Evolutionary conservation across 495 filamentous ascomycete species (phyloP), one percentile per base, ranked within the genome.

Genomic region (Aspergillus coremiiformis): DNA sequence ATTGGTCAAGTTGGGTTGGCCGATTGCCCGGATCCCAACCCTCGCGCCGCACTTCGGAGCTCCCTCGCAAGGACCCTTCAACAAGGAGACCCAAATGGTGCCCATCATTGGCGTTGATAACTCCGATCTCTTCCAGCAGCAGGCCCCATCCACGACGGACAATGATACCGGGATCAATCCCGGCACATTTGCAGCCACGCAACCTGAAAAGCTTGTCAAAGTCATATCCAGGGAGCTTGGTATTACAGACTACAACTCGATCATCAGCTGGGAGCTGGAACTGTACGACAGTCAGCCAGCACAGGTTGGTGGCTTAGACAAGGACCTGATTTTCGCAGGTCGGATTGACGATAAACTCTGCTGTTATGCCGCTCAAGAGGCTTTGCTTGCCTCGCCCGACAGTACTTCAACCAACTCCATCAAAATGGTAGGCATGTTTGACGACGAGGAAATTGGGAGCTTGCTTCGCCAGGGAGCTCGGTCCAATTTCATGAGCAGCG

Each of bases 301-400:
- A 14, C 79, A 82, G 24, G 73, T 90, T 20, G 89, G 90, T 54
- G 93, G 93, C 11, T 61, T 98, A 35, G 88, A 93, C 58, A 90
- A 89, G 64, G 93, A 96, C 57, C 82, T 98, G 70, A 92, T 98
- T 66, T 96, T 92, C 56, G 93, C 87, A 41, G 89, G 90, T 50
- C 85, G 93, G 41, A 90, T 98, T 59, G 93, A 98, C 66, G 93
- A 98, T 66, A 96, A 96, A 70, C 83, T 98, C 47, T 96, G 93
- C 77, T 91, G 86, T 44, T 98, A 85, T 78, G 81, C 90, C 12
- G 93, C 93, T 14, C 83, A 95, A 49, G 83, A 94, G 70, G 93
- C 83, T 4, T 82, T 98, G 0, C 73, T 96, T 15, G 79, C 81
- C 55, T 84, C 84, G 32, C 68, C 78, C 11, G 77, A 83, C 37